Base-by-base conservation (phyloP, 1,284 basidiomycete species). In the Bondarzewia mesenterica region DNA sequence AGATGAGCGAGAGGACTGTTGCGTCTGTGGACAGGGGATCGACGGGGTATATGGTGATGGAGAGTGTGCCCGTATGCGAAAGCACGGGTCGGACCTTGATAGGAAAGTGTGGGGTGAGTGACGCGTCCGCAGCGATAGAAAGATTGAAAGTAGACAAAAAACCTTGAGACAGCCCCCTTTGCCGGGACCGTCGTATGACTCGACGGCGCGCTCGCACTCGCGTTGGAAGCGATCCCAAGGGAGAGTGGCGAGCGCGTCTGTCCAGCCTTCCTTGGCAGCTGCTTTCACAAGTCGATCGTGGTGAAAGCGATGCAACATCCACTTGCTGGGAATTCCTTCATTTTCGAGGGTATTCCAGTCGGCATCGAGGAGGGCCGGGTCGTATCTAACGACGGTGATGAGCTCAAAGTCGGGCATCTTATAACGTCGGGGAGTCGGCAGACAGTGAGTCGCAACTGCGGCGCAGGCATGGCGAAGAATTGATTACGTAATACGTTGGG, bases 61-160 rank as follows among this genome's bases (percentile, higher is more conserved):
- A 57, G 44, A 85, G 58, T 12, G 54, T 51, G 12, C 80, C 81
- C 14, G 66, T 57, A 21, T 62, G 59, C 2, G 70, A 64, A 32
- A 85, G 62, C 4, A 74, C 63, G 49, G 87, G 66, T 23, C 84
- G 81, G 47, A 87, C 59, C 84, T 32, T 87, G 52, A 18, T 4
- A 22, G 12, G 29, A 32, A n/a, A 12, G 29, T n/a, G 29, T n/a
- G n/a, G 29, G 29, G 12, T 3, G 29, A n/a, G 29, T 32, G 29
- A 32, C 29, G 29, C 29, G 29, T 32, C 29, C 29, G 29, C 29
- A 32, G 29, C 29, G 5, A 10, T 10, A 10, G 29, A 12, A n/a
- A 10, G 29, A 4, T n/a, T 10, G 29, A 4, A 27, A 16, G 21
- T 36, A 2, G 15, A 5, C 6, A 10, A 21, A 55, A 29, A 46